Percentiles rank a stretch among this genome's conserved stretches.
Evolutionary conservation across 1,139 yeast genomes (phyloP).

Genomic region (Kurtzmaniella natalensis): DNA sequence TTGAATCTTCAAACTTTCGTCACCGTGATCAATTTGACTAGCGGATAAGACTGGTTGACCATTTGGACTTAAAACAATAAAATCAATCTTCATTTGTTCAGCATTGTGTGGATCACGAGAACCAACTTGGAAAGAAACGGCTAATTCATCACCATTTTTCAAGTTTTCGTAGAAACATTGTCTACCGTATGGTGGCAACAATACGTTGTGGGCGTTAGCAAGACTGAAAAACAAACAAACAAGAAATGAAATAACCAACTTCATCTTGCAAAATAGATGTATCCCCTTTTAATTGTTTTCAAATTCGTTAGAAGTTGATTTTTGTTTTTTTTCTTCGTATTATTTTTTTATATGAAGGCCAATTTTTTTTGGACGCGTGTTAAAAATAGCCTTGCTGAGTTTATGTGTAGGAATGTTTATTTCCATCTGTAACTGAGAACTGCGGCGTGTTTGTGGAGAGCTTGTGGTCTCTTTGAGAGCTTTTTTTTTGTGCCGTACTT

Average conservation of each 20-base stretch:
- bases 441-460: not conserved
- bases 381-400: too few relatives aligned
- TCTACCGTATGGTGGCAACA: slow-evolving; percentile 79
- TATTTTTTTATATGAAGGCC: too few relatives aligned
- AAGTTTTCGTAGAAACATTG: slow-evolving; percentile 86
- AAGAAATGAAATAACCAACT: slow-evolving; percentile 8
- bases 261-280: slow-evolving; percentile 4
- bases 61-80: slow-evolving; percentile 56
- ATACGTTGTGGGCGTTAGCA: slow-evolving; percentile 67
- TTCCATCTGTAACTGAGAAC: not conserved
- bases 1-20: slow-evolving; percentile 61
- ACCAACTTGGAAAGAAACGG: slow-evolving; percentile 91
- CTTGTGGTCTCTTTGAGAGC: not conserved
- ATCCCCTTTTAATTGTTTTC: not conserved
- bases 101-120: slow-evolving; percentile 78
- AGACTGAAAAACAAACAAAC: slow-evolving; percentile 15
- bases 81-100: slow-evolving; percentile 75
- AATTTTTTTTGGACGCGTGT: slow-evolving; percentile 1
- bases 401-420: not conserved
- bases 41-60: slow-evolving; percentile 51
- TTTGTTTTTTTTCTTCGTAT: not conserved
- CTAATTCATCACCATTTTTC: slow-evolving; percentile 79
- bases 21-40: slow-evolving; percentile 66
- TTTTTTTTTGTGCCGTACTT: not conserved
- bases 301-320: not conserved